Base-by-base conservation (phyloP, 768 basidiomycete genomes). In the Gelatoporia subvermispora region DNA sequence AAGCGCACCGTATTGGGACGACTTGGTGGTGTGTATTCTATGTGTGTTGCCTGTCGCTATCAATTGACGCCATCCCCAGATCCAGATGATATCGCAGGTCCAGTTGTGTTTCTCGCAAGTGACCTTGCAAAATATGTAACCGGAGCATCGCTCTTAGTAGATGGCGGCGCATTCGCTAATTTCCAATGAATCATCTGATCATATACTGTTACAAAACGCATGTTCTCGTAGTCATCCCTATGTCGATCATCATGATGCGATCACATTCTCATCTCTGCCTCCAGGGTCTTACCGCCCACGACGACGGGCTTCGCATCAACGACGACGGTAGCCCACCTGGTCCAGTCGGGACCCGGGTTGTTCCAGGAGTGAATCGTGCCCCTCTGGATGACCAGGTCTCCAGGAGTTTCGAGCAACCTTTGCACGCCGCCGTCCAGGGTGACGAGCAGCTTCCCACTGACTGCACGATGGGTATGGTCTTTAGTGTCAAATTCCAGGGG, bases 141-240 rank as follows among this genome's bases (percentile, higher is more conserved):
- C 1, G 84, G 83, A 16, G 72, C 82, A 25, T 77, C 77, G 18
- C 64, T 85, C 4, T 65, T 87, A 5, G 84, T 85, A 0, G 86
- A 88, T 60, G 87, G 86, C 2, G 87, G 86, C 0, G 65, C 84
- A 41, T 85, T 85, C 53, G 85, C 87, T 39, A 86, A 85, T 56
- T 69, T 89, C 43, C 85, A 88, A 58, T 84, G 57, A 58, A 13
- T 39, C 21, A 16, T 39, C 7, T 31, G 13, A 31, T 31, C 13
- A 13, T 31, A 31, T 31, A 5, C 13, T 31, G 28, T 13, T 31
- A 31, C 28, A 13, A 31, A 23, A 20, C 20, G n/a, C 43, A 44
- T 22, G 21, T 22, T 35, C 41, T 21, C 40, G 10, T 35, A 21
- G 25, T 52, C 20, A 8, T n/a, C 8, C n/a, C 22, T 20, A 18